A percentile compares a stretch with the other conserved stretches of the same genome.
Evolutionary conservation across 768 basidiomycete species (phyloP).

Genomic region (Termitomyces eurrhizus): DNA sequence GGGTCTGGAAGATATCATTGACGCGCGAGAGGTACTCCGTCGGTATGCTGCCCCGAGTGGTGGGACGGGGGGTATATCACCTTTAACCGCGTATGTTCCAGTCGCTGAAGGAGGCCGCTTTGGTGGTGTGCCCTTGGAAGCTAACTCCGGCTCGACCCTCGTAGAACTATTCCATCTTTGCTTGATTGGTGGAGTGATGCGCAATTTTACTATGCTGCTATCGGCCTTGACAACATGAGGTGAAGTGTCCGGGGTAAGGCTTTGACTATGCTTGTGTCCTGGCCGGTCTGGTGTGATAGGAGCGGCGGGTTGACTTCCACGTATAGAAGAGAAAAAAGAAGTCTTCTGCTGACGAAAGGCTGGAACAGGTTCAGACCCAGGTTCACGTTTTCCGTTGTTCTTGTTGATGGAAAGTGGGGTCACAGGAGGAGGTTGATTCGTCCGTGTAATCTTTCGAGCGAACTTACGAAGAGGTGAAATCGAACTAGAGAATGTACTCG

Average conservation of each 20-base stretch:
- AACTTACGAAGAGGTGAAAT: slow-evolving; percentile 81
- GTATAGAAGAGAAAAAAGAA: slow-evolving; percentile 54
- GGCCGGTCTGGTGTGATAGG: slow-evolving; percentile 55
- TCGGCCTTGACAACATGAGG: slow-evolving; percentile 41
- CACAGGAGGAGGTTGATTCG: slow-evolving; percentile 31
- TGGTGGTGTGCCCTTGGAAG: slow-evolving; percentile 46
- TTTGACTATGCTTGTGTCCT: slow-evolving; percentile 66
- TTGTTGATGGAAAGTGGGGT: slow-evolving; percentile 49
- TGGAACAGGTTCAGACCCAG: slow-evolving; percentile 53
- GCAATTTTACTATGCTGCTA: slow-evolving; percentile 37
- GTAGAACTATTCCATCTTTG: slow-evolving; percentile 83
- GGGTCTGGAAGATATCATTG: slow-evolving; percentile 74
- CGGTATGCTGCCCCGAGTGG: slow-evolving; percentile 45
- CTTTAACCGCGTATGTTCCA: slow-evolving; percentile 31
- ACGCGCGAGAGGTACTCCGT: slow-evolving; percentile 68
- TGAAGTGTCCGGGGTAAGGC: slow-evolving; percentile 68
- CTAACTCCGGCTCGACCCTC: slow-evolving; percentile 54
- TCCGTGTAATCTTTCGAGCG: slow-evolving; percentile 64
- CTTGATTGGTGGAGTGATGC: slow-evolving; percentile 25
- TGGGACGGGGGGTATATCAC: slow-evolving; percentile 44
- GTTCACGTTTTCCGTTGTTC: slow-evolving; percentile 31
- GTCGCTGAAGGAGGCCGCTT: slow-evolving; percentile 48
- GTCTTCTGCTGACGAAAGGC: slow-evolving; percentile 53
- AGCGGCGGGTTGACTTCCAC: slow-evolving; percentile 37
- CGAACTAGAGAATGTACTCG: slow-evolving; percentile 63